A percentile compares a stretch with the other conserved stretches of the same genome.
Evolutionary conservation across 495 filamentous ascomycete genomes (phyloP).

Genomic region (Aspergillus cristatus): DNA sequence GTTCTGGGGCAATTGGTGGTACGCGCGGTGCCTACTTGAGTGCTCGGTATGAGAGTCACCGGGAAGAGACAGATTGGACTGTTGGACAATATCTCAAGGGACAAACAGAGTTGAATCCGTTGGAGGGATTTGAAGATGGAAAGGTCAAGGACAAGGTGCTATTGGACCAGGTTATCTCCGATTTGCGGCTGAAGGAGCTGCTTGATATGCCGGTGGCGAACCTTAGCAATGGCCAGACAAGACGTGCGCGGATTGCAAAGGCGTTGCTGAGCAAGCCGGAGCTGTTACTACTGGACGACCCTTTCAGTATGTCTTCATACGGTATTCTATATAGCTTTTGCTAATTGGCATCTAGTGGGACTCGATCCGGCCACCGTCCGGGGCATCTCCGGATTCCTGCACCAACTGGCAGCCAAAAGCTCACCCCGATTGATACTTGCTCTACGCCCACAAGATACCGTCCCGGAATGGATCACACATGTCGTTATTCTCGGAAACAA

Average conservation of each 20-base stretch:
- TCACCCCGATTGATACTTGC: constrained; percentile 67
- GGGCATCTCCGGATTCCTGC: constrained; percentile 59
- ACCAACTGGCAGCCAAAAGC: constrained; percentile 50
- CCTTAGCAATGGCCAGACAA: constrained; percentile 86
- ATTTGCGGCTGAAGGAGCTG: constrained; percentile 56
- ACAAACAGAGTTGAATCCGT: constrained; percentile 66
- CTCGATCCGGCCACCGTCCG: constrained; percentile 73
- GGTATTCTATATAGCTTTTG: neutral
- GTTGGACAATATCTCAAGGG: constrained; percentile 69
- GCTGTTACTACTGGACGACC: constrained; percentile 81
- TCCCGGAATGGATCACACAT: constrained; percentile 88
- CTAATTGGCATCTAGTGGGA: constrained; percentile 47
- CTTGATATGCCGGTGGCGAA: constrained; percentile 74
- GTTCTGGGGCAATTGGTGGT: constrained; percentile 45
- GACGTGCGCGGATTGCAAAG: constrained; percentile 78
- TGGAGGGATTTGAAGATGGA: constrained; percentile 42
- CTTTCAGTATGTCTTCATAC: constrained; percentile 56
- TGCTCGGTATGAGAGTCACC: constrained; percentile 81
- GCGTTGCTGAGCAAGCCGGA: constrained; percentile 71
- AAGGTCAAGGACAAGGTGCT: constrained; percentile 30
- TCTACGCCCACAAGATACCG: constrained; percentile 70
- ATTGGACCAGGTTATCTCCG: constrained; percentile 50
- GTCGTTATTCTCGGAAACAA: constrained; percentile 56
- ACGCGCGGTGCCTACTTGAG: constrained; percentile 70
- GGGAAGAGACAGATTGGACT: constrained; percentile 81